Evolutionary conservation across 352 stramenopile species (phyloP).

Genomic region (Phytopythium cucurbitacearum): DNA sequence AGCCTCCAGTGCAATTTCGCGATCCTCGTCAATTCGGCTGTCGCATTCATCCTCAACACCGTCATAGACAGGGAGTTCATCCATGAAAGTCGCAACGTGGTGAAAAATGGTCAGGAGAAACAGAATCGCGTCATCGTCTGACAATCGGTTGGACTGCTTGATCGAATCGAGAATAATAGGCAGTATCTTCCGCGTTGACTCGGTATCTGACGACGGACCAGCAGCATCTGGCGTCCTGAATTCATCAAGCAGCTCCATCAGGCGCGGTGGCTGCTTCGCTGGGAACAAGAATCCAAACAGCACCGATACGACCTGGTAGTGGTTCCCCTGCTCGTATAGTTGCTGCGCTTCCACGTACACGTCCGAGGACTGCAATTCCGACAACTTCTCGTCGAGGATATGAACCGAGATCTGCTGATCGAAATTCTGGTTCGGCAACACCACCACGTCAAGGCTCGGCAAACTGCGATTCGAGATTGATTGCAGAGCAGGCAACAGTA

Average conservation of each 20-base stretch:
- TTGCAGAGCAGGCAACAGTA: conserved; percentile 6
- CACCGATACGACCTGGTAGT: conserved; percentile 34
- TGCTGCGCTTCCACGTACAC: conserved; percentile 46
- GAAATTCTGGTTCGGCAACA: conserved; percentile 42
- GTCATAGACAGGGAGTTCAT: conserved; percentile 8
- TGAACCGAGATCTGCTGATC: conserved; percentile 28
- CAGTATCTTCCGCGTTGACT: conserved; percentile 13
- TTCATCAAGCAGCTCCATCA: conserved; percentile 53
- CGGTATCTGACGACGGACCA: not conserved
- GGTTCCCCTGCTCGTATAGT: conserved; percentile 24
- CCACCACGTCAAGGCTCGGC: conserved; percentile 5
- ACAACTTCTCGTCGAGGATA: conserved; percentile 46
- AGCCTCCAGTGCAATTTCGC: conserved; percentile 30
- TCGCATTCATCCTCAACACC: conserved; percentile 8
- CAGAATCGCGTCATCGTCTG: conserved; percentile 18
- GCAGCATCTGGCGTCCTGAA: conserved; percentile 25
- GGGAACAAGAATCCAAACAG: conserved; percentile 57
- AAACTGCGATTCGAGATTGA: no score
- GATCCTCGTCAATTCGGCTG: conserved; percentile 11
- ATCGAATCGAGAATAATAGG: conserved; percentile 42
- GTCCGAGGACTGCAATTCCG: conserved; percentile 45
- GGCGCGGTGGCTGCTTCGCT: conserved; percentile 29
- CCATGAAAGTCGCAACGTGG: conserved; percentile 33
- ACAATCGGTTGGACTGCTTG: conserved; percentile 26
- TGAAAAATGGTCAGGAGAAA: conserved; percentile 40